phyloP scores from a whole-genome alignment of 305 asterid species.

The Fraxinus angustifolia region DNA sequence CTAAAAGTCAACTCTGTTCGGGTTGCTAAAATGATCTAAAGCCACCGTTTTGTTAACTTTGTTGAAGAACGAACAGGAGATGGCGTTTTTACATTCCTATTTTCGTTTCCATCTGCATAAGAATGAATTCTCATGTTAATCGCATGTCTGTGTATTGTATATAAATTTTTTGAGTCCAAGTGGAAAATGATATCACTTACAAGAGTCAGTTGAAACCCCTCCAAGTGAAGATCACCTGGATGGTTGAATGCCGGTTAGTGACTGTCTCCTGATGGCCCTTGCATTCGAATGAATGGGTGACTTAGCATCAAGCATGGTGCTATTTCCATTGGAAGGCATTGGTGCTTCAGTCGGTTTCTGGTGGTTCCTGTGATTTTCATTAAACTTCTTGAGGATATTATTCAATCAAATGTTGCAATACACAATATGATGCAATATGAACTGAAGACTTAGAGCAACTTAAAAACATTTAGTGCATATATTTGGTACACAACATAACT shows the following conservation, averaged over 20 bases:
- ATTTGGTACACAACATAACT: background rate
- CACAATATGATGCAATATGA: background rate
- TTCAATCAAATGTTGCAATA: background rate
- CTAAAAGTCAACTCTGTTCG: conserved; percentile 13
- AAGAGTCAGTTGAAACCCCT: conserved; percentile 45
- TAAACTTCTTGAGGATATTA: background rate
- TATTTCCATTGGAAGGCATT: conserved; percentile 30
- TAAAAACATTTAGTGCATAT: background rate
- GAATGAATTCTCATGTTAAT: background rate
- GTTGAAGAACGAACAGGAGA: conserved; percentile 47
- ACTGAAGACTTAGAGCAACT: background rate
- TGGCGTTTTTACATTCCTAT: conserved; percentile 48
- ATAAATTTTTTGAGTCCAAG: background rate
- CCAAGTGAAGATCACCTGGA: conserved; percentile 49
- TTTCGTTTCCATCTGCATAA: conserved; percentile 45
- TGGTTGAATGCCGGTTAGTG: conserved; percentile 53
- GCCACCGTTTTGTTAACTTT: conserved; percentile 56
- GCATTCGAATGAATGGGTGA: conserved; percentile 52
- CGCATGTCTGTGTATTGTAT: background rate
- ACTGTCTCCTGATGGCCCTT: conserved; percentile 62
- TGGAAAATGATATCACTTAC: conserved; percentile 32
- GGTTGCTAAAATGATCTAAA: conserved; percentile 25
- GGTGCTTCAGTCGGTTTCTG: conserved; percentile 43
- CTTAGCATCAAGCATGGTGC: conserved; percentile 34
- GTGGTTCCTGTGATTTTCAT: conserved; percentile 48